phyloP scores from a whole-genome alignment of 345 rosid genomes.

The Hypericum perforatum region DNA sequence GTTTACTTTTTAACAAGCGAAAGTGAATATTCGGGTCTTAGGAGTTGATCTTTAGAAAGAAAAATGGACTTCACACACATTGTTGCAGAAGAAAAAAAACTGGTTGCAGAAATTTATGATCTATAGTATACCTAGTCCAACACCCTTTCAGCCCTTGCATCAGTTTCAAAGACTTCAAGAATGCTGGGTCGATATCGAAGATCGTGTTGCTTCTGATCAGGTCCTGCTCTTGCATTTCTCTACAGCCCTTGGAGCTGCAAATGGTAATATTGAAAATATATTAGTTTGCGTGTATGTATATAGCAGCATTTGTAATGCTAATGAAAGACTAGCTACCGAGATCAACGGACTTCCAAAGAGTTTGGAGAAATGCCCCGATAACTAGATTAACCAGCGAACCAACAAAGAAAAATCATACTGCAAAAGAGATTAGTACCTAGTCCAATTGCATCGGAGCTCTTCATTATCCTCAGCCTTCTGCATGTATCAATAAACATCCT shows the following conservation, averaged over 20 bases:
- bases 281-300: neutral
- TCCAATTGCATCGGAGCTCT: conserved; percentile 30
- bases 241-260: conserved; percentile 56
- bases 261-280: neutral
- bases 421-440: conserved; percentile 14
- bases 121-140: conserved; percentile 1
- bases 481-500: conserved; percentile 29
- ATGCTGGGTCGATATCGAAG: conserved; percentile 21
- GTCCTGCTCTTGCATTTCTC: conserved; percentile 46
- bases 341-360: too few relatives aligned
- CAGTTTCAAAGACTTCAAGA: neutral
- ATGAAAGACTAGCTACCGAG: too few relatives aligned
- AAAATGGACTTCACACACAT: too few relatives aligned
- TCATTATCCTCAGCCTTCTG: conserved; percentile 27
- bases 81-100: too few relatives aligned
- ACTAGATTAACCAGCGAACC: too few relatives aligned
- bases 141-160: conserved; percentile 3
- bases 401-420: neutral
- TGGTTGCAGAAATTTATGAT: too few relatives aligned
- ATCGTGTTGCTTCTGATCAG: conserved; percentile 22
- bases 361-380: too few relatives aligned
- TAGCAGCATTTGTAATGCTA: too few relatives aligned
- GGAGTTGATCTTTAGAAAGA: too few relatives aligned
- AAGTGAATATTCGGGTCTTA: too few relatives aligned
- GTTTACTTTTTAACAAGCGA: too few relatives aligned